These are phyloP conservation scores for Xerocomellus dryophilus DNA, from an alignment of 768 basidiomycete species.

Conservation along the genomic window DNA sequence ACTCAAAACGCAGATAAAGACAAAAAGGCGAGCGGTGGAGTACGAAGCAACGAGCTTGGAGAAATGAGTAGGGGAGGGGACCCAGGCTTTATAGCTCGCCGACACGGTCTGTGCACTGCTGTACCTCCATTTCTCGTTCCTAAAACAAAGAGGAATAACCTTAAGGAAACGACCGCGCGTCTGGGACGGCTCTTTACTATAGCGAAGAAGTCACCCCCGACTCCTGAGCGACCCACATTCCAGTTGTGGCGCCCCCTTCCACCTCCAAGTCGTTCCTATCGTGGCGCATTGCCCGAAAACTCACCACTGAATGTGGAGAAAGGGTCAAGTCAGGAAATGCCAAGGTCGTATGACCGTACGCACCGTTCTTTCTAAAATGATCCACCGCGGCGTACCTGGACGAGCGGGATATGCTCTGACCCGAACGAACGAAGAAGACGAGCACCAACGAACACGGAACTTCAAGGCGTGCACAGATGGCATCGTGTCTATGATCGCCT, in stretches of 20 bases:
- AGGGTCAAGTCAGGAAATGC: conserved; percentile 2
- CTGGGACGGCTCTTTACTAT: conserved; percentile 3
- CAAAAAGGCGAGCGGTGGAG: neutral
- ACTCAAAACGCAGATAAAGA: neutral
- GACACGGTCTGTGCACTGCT: conserved; percentile 5
- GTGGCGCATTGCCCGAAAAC: neutral
- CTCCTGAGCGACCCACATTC: neutral
- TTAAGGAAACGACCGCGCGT: neutral
- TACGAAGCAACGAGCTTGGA: neutral
- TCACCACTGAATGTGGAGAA: neutral
- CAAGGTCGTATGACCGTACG: neutral
- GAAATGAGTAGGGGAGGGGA: neutral
- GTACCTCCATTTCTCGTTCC: neutral
- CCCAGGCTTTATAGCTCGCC: conserved; percentile 11
- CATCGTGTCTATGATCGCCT: neutral
- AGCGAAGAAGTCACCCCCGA: conserved; percentile 1
- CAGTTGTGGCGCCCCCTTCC: conserved; percentile 8
- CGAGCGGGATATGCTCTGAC: neutral
- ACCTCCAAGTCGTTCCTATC: neutral
- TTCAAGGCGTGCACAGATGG: neutral
- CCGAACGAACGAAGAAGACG: no score
- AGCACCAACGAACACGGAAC: neutral
- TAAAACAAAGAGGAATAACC: neutral
- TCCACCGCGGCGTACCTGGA: conserved; percentile 2
- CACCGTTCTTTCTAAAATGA: neutral